These are phyloP conservation scores for Fusarium zealandicum DNA, from an alignment of 2,329 filamentous ascomycete genomes.

Conservation along the genomic window DNA sequence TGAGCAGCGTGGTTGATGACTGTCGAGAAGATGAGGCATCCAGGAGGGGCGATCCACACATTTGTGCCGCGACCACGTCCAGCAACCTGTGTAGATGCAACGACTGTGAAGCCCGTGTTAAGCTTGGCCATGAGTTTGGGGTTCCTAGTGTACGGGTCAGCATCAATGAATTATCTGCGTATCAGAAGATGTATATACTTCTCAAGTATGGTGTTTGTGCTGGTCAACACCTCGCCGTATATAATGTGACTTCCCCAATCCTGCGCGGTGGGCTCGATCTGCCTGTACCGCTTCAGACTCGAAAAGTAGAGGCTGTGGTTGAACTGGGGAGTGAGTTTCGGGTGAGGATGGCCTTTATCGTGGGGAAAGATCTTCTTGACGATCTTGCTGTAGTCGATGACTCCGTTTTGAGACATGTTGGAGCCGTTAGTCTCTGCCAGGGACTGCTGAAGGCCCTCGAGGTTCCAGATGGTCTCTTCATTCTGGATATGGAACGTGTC, in stretches of 20 bases:
- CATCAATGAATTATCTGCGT: background rate
- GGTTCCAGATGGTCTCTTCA: constrained; percentile 65
- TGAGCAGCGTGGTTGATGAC: constrained; percentile 83
- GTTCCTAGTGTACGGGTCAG: constrained; percentile 63
- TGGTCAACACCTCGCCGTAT: constrained; percentile 92
- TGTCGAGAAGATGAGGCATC: constrained; percentile 86
- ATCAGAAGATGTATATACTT: constrained; percentile 62
- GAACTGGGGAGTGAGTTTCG: constrained; percentile 82
- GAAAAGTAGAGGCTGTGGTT: constrained; percentile 82
- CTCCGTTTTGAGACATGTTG: constrained; percentile 52
- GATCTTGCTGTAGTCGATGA: constrained; percentile 76
- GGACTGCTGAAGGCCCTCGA: constrained; percentile 62
- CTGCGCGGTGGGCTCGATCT: constrained; percentile 60
- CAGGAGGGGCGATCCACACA: constrained; percentile 91
- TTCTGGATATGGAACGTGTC: constrained; percentile 84
- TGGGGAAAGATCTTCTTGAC: constrained; percentile 79
- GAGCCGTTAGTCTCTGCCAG: constrained; percentile 48
- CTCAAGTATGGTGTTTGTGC: constrained; percentile 91
- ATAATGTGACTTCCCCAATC: constrained; percentile 80
- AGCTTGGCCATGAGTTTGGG: constrained; percentile 76
- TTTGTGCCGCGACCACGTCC: constrained; percentile 89
- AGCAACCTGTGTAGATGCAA: constrained; percentile 86
- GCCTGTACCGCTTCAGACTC: constrained; percentile 72
- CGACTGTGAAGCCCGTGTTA: constrained; percentile 85
- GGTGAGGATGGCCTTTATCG: constrained; percentile 69